Conservation (phyloP, 306 rosid species). For the Clitoria ternatea region DNA sequence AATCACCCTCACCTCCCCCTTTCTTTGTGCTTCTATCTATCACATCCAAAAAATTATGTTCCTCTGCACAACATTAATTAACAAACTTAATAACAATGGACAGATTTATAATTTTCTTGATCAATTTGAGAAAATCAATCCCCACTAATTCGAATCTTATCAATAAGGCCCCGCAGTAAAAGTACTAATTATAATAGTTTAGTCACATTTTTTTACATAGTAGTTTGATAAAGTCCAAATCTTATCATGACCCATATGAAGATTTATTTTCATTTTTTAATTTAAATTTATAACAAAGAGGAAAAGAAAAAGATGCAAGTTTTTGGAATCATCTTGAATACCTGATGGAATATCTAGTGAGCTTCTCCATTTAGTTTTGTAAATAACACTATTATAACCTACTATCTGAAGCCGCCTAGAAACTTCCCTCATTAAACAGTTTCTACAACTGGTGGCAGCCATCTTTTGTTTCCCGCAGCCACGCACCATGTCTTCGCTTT, state of each 20-base stretch:
- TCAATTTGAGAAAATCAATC: neutral
- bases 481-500: conserved; percentile 30
- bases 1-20: conserved; percentile 65
- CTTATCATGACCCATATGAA: conserved; percentile 2
- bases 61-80: conserved; percentile 62
- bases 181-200: neutral
- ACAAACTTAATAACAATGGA: too few relatives aligned
- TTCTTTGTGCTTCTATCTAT: conserved; percentile 51
- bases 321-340: neutral
- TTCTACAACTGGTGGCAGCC: conserved; percentile 36
- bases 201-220: neutral
- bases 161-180: neutral
- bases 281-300: neutral
- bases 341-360: conserved; percentile 70
- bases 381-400: conserved; percentile 62
- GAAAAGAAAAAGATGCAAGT: neutral
- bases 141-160: neutral
- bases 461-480: conserved; percentile 43
- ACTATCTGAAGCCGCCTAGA: conserved; percentile 49
- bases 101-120: neutral
- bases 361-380: conserved; percentile 79
- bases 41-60: conserved; percentile 74
- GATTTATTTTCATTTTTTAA: neutral
- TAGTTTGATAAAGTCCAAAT: too few relatives aligned
- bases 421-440: conserved; percentile 66